Conservation (phyloP, 805 yeast species). For the Saturnispora besseyi region DNA sequence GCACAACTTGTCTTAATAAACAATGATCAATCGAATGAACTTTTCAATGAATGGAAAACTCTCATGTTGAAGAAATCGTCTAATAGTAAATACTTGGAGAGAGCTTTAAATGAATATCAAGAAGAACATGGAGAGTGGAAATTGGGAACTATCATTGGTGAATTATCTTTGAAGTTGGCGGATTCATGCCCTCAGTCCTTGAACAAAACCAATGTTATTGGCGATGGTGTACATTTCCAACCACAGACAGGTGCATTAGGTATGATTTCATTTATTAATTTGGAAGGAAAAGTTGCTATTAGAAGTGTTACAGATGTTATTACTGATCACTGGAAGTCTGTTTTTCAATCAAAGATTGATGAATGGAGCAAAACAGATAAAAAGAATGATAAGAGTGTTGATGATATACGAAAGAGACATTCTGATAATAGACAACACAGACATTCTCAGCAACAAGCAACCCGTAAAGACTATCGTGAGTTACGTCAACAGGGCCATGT, state of each 20-base stretch:
- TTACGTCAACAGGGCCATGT: not conserved
- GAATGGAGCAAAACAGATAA: not conserved
- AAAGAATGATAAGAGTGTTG: not conserved
- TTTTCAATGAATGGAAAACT: not conserved
- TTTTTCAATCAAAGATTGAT: not conserved
- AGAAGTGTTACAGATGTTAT: slow-evolving; percentile 3
- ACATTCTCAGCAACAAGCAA: not conserved
- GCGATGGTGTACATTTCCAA: slow-evolving; percentile 8
- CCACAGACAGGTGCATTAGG: not conserved
- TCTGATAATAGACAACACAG: not conserved
- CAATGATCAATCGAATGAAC: not conserved
- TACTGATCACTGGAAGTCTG: slow-evolving; percentile 6
- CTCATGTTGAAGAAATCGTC: not conserved
- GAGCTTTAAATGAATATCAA: slow-evolving; percentile 1
- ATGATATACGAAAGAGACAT: not conserved
- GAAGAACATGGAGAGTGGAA: not conserved
- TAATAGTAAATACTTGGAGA: not conserved
- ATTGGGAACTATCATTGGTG: not conserved
- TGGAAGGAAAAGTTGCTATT: slow-evolving; percentile 6
- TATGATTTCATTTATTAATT: slow-evolving; percentile 3
- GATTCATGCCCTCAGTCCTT: not conserved
- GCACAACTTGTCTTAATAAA: slow-evolving; percentile 1
- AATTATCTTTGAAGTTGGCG: not conserved
- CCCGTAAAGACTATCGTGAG: not conserved
- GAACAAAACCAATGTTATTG: not conserved